Evolutionary conservation across 352 stramenopile species (phyloP).

Genomic region (Globisporangium rhizosaccharum): DNA sequence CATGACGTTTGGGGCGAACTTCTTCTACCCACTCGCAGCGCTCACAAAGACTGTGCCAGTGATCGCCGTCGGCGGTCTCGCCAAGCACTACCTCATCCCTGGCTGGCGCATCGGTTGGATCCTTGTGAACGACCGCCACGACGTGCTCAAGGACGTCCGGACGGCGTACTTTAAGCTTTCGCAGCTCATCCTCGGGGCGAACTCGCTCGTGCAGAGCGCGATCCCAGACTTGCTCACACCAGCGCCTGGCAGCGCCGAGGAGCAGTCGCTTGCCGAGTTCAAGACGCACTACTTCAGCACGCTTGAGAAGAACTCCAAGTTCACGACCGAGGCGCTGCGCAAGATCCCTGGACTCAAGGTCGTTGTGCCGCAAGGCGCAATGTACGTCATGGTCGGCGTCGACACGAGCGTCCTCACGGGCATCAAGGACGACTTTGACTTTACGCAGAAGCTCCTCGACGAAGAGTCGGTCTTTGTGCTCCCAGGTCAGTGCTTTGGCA

Average conservation of each 20-base stretch:
- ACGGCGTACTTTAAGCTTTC: conserved; percentile 88
- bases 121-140: conserved; percentile 89
- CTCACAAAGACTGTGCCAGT: conserved; percentile 81
- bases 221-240: conserved; percentile 84
- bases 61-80: conserved; percentile 79
- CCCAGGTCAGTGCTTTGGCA: conserved; percentile 78
- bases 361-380: conserved; percentile 89
- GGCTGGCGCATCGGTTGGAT: conserved; percentile 96
- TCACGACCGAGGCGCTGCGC: conserved; percentile 68
- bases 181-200: conserved; percentile 91
- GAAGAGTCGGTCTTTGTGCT: conserved; percentile 96
- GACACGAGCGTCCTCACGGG: conserved; percentile 61
- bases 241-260: conserved; percentile 48
- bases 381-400: conserved; percentile 93
- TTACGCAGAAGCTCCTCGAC: conserved; percentile 90
- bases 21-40: conserved; percentile 81
- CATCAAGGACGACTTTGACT: conserved; percentile 91
- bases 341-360: conserved; percentile 85
- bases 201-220: conserved; percentile 84
- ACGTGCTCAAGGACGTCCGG: conserved; percentile 76
- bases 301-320: conserved; percentile 84
- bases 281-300: conserved; percentile 80
- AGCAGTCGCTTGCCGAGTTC: conserved; percentile 59
- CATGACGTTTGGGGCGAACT: conserved; percentile 70
- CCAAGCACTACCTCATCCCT: conserved; percentile 95